Evolutionary conservation across 495 filamentous ascomycete species (phyloP).

Genomic region (Amphirosellinia nigrospora): DNA sequence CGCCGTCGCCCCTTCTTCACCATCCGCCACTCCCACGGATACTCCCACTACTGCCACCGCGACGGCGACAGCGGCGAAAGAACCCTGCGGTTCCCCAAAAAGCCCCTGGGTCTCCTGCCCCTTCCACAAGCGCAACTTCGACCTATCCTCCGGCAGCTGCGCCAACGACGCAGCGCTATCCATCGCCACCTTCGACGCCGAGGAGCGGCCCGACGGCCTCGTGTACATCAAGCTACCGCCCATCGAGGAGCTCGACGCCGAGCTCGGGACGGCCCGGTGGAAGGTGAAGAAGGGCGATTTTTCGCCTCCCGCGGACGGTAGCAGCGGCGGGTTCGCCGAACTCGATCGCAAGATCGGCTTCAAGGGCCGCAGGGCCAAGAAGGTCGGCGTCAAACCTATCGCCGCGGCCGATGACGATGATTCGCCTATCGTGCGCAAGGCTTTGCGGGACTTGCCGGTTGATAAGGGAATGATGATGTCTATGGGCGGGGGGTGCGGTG

Average conservation of each 20-base stretch:
- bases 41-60: slow-evolving; percentile 7
- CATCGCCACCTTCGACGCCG: slow-evolving; percentile 85
- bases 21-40: not conserved
- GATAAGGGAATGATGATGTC: slow-evolving; percentile 46
- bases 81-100: slow-evolving; percentile 38
- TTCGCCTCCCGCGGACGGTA: slow-evolving; percentile 40
- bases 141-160: slow-evolving; percentile 76
- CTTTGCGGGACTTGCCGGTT: not conserved
- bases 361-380: slow-evolving; percentile 47
- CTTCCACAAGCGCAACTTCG: slow-evolving; percentile 91
- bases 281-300: slow-evolving; percentile 77
- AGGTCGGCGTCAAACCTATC: slow-evolving; percentile 50
- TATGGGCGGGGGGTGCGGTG: slow-evolving; percentile 54
- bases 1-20: slow-evolving; percentile 38
- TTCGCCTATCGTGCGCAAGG: not conserved
- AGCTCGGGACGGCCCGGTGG: slow-evolving; percentile 83
- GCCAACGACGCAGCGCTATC: slow-evolving; percentile 77
- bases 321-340: slow-evolving; percentile 58
- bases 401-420: slow-evolving; percentile 38
- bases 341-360: slow-evolving; percentile 68
- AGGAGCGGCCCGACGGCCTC: slow-evolving; percentile 79
- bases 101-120: slow-evolving; percentile 90
- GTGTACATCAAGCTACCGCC: slow-evolving; percentile 88
- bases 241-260: slow-evolving; percentile 81
- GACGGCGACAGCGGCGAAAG: not conserved